Evolutionary conservation across 2,329 filamentous ascomycete genomes (phyloP), one percentile per base, ranked within the genome.

Genomic region (Sporothrix variecibatus): DNA sequence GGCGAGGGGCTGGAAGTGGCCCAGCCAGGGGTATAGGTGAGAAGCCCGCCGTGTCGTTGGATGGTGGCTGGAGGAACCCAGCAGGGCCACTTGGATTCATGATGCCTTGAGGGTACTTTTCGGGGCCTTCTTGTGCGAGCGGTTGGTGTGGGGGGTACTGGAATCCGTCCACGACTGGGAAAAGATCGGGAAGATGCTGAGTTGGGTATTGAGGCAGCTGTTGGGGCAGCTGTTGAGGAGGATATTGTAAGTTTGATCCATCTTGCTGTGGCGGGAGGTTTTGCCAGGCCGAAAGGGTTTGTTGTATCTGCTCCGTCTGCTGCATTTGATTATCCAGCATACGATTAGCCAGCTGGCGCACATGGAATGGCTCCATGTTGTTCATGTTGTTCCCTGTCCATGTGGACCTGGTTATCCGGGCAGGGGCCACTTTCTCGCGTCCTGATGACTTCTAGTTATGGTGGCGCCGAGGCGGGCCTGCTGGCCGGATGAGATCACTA

Each of bases 401-500:
- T 15, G 20, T 12, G 17, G 56, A 20, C 2, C 12, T 60, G 67
- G 3, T 20, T 49, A 23, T 58, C 31, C 15, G 20, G 49, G 23
- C 31, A 23, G 43, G 26, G 28, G 26, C 17, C 65, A 28, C 17
- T 69, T 58, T 28, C 26, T 62, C 31, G 58, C 28, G 58, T 43
- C 31, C 28, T n/a, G 60, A n/a, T 20, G 26, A n/a, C 38, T 38
- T 23, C 68, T 76, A 75, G 31, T 49, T 49, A 20, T 60, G 73
- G 40, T 73, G 75, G 69, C 76, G 76, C 26, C 74, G 74, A 28
- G 64, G 40, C 51, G 28, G 28, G 31, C 51, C 23, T 11, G 51
- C 34, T 26, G 72, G 72, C 12, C 67, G 72, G 71, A 86, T 82
- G 72, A 92, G 83, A 72, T 91, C 89, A 46, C 85, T 85, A 78